phyloP scores from a whole-genome alignment of 768 basidiomycete species.

The Clitopilus hobsonii region DNA sequence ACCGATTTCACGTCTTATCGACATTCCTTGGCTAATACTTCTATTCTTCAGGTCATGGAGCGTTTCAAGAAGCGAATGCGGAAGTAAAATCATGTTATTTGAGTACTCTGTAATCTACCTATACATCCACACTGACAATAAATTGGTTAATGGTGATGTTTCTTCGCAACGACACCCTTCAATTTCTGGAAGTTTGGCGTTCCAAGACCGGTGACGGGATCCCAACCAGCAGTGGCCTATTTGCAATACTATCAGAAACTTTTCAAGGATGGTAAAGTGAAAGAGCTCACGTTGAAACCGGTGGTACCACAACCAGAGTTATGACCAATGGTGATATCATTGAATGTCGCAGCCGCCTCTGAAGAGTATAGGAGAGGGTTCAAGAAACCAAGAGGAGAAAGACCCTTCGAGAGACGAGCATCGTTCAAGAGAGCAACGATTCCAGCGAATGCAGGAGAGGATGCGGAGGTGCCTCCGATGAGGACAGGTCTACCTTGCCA shows the following conservation, averaged over 20 bases:
- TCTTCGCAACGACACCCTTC: constrained; percentile 25
- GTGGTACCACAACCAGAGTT: constrained; percentile 54
- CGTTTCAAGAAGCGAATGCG: constrained; percentile 97
- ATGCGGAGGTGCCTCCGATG: constrained; percentile 59
- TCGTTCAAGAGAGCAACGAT: constrained; percentile 63
- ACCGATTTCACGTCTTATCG: neutral
- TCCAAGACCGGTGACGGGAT: constrained; percentile 31
- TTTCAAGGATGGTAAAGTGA: neutral
- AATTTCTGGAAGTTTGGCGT: constrained; percentile 48
- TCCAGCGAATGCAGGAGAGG: constrained; percentile 57
- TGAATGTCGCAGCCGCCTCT: constrained; percentile 30
- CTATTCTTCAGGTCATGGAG: constrained; percentile 71
- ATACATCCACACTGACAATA: constrained; percentile 2
- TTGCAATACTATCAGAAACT: constrained; percentile 3
- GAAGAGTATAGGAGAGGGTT: constrained; percentile 54
- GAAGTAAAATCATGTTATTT: constrained; percentile 37
- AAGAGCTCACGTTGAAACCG: constrained; percentile 49
- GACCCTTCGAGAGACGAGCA: constrained; percentile 37
- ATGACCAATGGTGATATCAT: constrained; percentile 53
- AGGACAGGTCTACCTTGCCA: constrained; percentile 27
- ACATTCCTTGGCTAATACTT: constrained; percentile 1
- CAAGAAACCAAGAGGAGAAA: constrained; percentile 54
- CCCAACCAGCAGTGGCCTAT: constrained; percentile 50
- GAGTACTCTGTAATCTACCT: neutral
- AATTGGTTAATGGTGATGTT: neutral